Conservation (phyloP, 257 asterid genomes). For the Cruciata laevipes region DNA sequence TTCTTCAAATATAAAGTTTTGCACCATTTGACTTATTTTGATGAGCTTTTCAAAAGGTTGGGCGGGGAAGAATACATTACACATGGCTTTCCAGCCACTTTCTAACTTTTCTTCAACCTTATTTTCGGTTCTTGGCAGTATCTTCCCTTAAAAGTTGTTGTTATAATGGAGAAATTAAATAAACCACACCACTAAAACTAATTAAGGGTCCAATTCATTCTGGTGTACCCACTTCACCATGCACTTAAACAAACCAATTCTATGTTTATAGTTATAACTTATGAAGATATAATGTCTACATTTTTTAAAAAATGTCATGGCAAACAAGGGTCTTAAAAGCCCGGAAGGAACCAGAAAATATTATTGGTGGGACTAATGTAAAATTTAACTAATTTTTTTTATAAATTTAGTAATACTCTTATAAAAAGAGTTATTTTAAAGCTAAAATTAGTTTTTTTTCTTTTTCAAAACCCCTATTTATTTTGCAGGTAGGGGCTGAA, state of each 20-base stretch:
- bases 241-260: not conserved
- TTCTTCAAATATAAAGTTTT: not conserved
- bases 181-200: constrained; percentile 3
- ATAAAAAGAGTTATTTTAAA: no score
- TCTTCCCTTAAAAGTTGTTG: not conserved
- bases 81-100: not conserved
- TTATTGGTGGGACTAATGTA: no score
- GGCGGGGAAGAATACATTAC: constrained; percentile 10
- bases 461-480: no score
- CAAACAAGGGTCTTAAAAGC: not conserved
- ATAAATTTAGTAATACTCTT: no score
- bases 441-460: no score
- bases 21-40: constrained; percentile 4
- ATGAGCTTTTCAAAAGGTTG: not conserved
- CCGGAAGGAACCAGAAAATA: no score
- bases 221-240: not conserved
- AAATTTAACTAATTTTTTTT: no score
- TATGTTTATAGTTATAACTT: not conserved
- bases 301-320: not conserved
- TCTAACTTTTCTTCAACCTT: not conserved
- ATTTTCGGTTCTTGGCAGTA: constrained; percentile 7
- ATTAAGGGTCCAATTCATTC: not conserved
- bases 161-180: not conserved
- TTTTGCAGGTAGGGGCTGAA: no score
- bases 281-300: no score